Evolutionary conservation across 768 basidiomycete genomes (phyloP).

Genomic region (Wakefieldia striispora): DNA sequence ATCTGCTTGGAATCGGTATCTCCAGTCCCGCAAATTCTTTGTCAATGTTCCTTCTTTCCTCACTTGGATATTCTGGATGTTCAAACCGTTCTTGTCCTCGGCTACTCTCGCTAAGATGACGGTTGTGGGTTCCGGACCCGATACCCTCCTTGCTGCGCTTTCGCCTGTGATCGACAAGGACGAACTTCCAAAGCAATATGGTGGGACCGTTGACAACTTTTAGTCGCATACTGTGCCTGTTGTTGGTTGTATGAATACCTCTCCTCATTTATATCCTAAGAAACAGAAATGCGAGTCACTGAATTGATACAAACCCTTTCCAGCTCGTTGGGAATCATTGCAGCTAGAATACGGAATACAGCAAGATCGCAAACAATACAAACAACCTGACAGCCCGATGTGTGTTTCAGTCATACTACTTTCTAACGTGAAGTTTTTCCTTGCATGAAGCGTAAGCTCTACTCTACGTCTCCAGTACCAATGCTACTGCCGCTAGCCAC

Average conservation of each 20-base stretch:
- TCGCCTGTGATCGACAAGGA: slow-evolving; percentile 51
- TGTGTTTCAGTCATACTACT: too few relatives aligned
- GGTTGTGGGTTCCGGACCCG: slow-evolving; percentile 66
- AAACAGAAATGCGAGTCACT: neutral
- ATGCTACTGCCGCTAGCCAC: slow-evolving; percentile 36
- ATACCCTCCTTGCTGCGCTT: slow-evolving; percentile 58
- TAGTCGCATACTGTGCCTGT: slow-evolving; percentile 20
- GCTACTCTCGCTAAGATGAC: slow-evolving; percentile 80
- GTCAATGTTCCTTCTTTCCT: slow-evolving; percentile 76
- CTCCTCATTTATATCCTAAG: neutral
- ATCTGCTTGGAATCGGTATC: neutral
- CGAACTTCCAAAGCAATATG: slow-evolving; percentile 68
- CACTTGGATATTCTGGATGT: slow-evolving; percentile 82
- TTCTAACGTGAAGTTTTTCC: neutral
- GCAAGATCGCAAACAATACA: neutral
- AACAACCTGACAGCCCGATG: neutral
- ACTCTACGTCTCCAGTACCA: slow-evolving; percentile 21
- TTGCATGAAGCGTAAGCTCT: neutral
- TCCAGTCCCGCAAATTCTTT: slow-evolving; percentile 72
- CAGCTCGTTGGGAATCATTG: too few relatives aligned
- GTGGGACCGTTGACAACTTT: slow-evolving; percentile 60
- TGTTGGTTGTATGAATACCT: neutral
- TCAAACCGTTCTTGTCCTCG: slow-evolving; percentile 70
- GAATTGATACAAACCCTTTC: neutral
- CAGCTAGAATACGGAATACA: neutral